phyloP scores from a whole-genome alignment of 2,329 filamentous ascomycete species.

The Ceratocystis diversiconidia region DNA sequence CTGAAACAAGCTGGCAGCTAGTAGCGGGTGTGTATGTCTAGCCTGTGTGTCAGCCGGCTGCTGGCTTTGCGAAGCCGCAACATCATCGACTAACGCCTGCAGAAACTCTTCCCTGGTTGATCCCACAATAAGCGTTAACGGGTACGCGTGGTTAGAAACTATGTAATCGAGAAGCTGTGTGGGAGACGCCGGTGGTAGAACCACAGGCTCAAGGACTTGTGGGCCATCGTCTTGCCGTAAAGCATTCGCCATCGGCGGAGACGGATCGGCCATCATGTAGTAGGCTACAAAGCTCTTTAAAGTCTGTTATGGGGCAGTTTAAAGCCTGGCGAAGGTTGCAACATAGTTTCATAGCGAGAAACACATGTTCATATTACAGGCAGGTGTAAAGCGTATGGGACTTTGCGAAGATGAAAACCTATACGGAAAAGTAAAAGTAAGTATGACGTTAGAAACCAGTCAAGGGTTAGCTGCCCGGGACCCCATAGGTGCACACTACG shows the following conservation, averaged over 20 bases:
- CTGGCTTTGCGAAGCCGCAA: conserved; percentile 22
- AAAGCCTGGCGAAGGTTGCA: neutral
- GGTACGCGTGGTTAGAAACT: conserved; percentile 39
- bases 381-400: neutral
- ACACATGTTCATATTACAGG: neutral
- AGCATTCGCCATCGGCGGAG: neutral
- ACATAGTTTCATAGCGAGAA: neutral
- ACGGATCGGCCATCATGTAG: conserved; percentile 8
- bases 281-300: neutral
- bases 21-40: conserved; percentile 27
- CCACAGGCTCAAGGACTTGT: conserved; percentile 24
- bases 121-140: conserved; percentile 59
- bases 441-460: neutral
- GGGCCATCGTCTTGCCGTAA: neutral
- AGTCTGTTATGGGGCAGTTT: neutral
- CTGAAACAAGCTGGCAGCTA: conserved; percentile 53
- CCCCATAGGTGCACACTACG: too few species aligned
- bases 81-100: conserved; percentile 38
- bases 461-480: conserved; percentile 3
- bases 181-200: conserved; percentile 40
- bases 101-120: conserved; percentile 51
- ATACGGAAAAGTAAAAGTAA: neutral
- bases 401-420: neutral
- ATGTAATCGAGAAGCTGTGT: conserved; percentile 52
- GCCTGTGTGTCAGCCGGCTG: conserved; percentile 21